These are phyloP conservation scores for Zygosaccharomyces bisporus DNA, from an alignment of 805 yeast genomes.

Conservation along the genomic window DNA sequence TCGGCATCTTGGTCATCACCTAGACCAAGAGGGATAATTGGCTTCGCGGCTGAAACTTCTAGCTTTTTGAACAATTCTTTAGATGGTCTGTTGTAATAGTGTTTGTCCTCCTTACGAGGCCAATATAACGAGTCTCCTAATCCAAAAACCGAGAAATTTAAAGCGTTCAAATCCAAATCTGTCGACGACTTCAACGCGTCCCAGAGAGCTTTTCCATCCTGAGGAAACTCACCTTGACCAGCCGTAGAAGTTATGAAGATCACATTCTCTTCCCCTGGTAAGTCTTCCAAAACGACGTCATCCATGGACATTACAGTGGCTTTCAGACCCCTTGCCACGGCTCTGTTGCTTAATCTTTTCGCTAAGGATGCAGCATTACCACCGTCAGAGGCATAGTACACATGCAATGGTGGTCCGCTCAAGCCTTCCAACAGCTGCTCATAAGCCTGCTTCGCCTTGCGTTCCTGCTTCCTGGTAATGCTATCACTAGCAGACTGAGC, in stretches of 20 bases:
- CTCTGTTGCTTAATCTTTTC: slow-evolving; percentile 71
- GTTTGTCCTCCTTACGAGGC: slow-evolving; percentile 96
- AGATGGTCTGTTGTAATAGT: slow-evolving; percentile 89
- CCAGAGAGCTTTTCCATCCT: slow-evolving; percentile 76
- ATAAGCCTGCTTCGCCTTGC: slow-evolving; percentile 73
- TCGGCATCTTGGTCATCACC: slow-evolving; percentile 99
- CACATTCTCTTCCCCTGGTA: slow-evolving; percentile 57
- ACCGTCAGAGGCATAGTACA: slow-evolving; percentile 88
- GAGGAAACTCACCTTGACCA: slow-evolving; percentile 93
- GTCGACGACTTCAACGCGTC: slow-evolving; percentile 58
- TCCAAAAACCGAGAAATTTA: slow-evolving; percentile 76
- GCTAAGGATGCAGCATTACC: slow-evolving; percentile 85
- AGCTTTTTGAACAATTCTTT: slow-evolving; percentile 66
- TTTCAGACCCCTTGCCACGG: slow-evolving; percentile 64
- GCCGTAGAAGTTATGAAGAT: slow-evolving; percentile 84
- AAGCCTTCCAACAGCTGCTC: slow-evolving; percentile 75
- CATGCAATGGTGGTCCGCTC: slow-evolving; percentile 86
- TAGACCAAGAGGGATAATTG: slow-evolving; percentile 69
- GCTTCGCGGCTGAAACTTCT: slow-evolving; percentile 66
- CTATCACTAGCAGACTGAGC: slow-evolving; percentile 58
- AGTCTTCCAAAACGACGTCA: slow-evolving; percentile 66
- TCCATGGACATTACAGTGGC: slow-evolving; percentile 59
- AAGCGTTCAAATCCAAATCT: slow-evolving; percentile 62
- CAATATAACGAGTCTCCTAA: slow-evolving; percentile 92
- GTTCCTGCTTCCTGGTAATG: slow-evolving; percentile 54